These are phyloP conservation scores for Oryza brachyantha DNA, from an alignment of 176 grass and related monocot genomes.

Conservation along the genomic window DNA sequence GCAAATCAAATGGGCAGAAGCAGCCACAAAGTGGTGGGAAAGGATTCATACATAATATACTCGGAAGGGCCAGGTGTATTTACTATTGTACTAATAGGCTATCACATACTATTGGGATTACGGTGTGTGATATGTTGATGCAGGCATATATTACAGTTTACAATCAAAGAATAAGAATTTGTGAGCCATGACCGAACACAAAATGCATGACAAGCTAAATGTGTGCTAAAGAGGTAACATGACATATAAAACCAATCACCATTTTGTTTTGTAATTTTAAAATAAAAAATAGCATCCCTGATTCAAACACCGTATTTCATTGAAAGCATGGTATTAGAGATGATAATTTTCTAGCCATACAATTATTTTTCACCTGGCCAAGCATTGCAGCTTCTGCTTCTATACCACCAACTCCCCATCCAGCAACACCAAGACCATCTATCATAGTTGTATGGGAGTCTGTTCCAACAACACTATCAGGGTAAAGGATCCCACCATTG, in stretches of 20 bases:
- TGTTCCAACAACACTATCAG: conserved; percentile 89
- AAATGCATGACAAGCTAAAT: neutral
- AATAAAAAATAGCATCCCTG: neutral
- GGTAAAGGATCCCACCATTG: conserved; percentile 88
- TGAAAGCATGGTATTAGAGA: neutral
- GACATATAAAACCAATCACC: neutral
- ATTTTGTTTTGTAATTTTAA: neutral
- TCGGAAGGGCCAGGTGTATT: neutral
- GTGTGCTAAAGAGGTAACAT: neutral
- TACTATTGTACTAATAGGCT: too few relatives aligned
- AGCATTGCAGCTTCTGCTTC: conserved; percentile 97
- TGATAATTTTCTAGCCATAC: neutral
- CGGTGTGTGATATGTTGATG: neutral
- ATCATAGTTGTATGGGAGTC: conserved; percentile 98
- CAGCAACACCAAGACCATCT: conserved; percentile 95
- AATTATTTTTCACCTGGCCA: conserved; percentile 67
- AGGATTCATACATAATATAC: neutral
- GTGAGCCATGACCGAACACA: neutral
- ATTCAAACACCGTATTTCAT: neutral
- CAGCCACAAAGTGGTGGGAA: neutral
- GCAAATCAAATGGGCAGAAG: neutral
- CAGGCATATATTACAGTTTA: neutral
- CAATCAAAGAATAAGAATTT: neutral
- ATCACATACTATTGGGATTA: too few relatives aligned
- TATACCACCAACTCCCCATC: conserved; percentile 98